Percentiles rank a stretch among this genome's conserved stretches.
phyloP scores from a whole-genome alignment of 345 rosid species.

The Gossypium longicalyx region DNA sequence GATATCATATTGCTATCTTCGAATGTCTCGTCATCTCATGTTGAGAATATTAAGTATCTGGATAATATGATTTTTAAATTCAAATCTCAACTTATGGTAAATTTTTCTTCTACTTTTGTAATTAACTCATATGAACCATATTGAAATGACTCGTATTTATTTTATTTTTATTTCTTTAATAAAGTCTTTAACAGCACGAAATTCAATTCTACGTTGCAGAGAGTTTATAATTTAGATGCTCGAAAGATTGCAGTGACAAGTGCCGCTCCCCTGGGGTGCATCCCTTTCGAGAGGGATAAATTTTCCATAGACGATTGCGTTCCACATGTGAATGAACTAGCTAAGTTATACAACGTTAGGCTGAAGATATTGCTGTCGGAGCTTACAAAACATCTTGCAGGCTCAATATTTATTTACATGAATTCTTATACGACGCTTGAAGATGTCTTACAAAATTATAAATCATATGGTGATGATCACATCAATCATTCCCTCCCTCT shows the following conservation, averaged over 20 bases:
- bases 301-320: neutral
- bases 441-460: conserved; percentile 1
- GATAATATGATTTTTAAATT: neutral
- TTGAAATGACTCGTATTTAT: no score
- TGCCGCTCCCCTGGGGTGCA: neutral
- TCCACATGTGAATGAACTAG: neutral
- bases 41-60: neutral
- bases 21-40: neutral
- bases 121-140: no score
- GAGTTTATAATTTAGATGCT: conserved; percentile 19
- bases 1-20: neutral
- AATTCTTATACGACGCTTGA: neutral
- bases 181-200: neutral
- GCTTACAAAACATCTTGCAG: conserved; percentile 6
- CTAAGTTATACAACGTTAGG: neutral
- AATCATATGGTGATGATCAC: conserved; percentile 13
- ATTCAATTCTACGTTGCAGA: conserved; percentile 1
- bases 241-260: conserved; percentile 16
- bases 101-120: neutral
- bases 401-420: neutral
- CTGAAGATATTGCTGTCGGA: neutral
- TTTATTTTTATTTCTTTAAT: no score
- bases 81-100: conserved; percentile 13
- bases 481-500: neutral
- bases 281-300: neutral